Conservation (phyloP, 441 rosid species). For the Dalechampia spathulata region DNA sequence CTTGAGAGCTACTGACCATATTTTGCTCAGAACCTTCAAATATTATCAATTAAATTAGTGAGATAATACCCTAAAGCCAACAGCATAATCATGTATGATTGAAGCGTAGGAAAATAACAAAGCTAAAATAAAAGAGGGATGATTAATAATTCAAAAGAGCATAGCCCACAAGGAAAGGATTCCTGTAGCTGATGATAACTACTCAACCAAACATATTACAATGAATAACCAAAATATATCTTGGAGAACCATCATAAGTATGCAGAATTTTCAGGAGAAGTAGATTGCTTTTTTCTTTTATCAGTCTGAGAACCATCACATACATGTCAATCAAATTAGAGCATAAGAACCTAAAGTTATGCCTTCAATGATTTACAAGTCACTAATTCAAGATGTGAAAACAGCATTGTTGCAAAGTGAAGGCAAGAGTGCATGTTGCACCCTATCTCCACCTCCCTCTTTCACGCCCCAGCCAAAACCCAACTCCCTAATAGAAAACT, state of each 20-base stretch:
- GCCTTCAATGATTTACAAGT: no score
- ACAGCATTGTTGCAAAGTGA: no score
- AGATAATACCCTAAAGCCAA: conserved; percentile 10
- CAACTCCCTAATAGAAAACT: no score
- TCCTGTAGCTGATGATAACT: neutral
- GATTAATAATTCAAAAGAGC: neutral
- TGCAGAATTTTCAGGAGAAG: neutral
- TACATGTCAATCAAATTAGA: conserved; percentile 4
- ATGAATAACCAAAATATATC: neutral
- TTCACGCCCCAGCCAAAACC: no score
- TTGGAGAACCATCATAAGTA: no score
- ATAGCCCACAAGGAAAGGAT: no score
- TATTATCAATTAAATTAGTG: conserved; percentile 18
- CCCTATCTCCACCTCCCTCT: no score
- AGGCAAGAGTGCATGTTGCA: no score
- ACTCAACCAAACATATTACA: neutral
- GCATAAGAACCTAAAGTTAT: no score
- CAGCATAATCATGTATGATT: neutral
- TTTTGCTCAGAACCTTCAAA: conserved; percentile 77
- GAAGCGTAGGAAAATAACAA: conserved; percentile 5
- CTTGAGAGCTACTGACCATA: conserved; percentile 82
- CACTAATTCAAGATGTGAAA: no score
- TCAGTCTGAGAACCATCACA: conserved; percentile 1
- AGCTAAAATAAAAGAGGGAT: conserved; percentile 3
- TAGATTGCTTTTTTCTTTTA: neutral